A percentile compares a stretch with the other conserved stretches of the same genome.
phyloP scores from a whole-genome alignment of 106 monocot species.

The Narthecium ossifragum region DNA sequence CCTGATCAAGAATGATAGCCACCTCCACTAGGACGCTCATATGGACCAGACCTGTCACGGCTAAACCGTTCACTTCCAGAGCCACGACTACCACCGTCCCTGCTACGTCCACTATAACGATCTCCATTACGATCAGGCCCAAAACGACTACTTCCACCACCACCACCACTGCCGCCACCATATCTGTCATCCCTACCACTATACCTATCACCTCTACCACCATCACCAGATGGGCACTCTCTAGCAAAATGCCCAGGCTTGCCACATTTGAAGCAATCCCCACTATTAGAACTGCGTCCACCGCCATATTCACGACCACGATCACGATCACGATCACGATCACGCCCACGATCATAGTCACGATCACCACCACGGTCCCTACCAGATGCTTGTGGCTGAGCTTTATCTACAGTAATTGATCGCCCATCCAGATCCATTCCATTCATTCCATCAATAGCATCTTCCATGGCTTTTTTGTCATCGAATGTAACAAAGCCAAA shows the following conservation, averaged over 20 bases:
- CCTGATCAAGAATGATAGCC: conserved; percentile 34
- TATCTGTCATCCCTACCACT: conserved; percentile 30
- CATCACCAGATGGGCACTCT: conserved; percentile 91
- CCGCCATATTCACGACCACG: conserved; percentile 40
- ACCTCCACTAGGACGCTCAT: conserved; percentile 65
- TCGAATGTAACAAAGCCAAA: conserved; percentile 95
- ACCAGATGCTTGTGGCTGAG: conserved; percentile 73
- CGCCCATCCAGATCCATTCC: conserved; percentile 91
- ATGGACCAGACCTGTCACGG: conserved; percentile 92
- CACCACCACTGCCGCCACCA: conserved; percentile 24
- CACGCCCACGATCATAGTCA: conserved; percentile 46
- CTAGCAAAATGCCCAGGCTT: conserved; percentile 98
- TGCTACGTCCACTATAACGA: conserved; percentile 50
- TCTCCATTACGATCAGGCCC: conserved; percentile 56
- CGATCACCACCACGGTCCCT: conserved; percentile 61
- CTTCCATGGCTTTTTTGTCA: conserved; percentile 84
- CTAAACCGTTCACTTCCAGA: conserved; percentile 53
- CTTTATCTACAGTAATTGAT: conserved; percentile 88
- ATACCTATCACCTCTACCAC: conserved; percentile 55
- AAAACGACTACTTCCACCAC: conserved; percentile 36
- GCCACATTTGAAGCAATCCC: conserved; percentile 92
- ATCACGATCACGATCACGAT: conserved; percentile 31
- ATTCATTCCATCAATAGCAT: conserved; percentile 95
- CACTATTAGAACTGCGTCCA: conserved; percentile 36
- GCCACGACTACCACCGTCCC: conserved; percentile 54